Percentiles rank a stretch among this genome's conserved stretches.
Evolutionary conservation across 352 stramenopile genomes (phyloP).

Genomic region (Globisporangium mamillatum): DNA sequence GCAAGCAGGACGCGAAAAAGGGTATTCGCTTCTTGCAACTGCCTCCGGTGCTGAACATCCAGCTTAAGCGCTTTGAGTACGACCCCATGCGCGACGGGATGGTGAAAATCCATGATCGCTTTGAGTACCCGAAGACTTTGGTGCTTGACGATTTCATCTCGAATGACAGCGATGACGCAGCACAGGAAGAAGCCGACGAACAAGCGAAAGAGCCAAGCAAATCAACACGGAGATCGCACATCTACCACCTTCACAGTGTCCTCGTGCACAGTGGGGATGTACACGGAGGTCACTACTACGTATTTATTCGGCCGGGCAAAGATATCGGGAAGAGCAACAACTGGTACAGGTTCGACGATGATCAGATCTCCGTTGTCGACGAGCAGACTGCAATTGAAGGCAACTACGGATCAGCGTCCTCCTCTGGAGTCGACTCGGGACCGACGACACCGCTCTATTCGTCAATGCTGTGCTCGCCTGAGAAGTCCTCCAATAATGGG

Average conservation of each 20-base stretch:
- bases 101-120: constrained; percentile 89
- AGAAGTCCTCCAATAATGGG: constrained; percentile 23
- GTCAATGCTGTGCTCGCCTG: constrained; percentile 47
- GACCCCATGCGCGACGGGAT: constrained; percentile 83
- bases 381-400: constrained; percentile 72
- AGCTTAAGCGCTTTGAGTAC: constrained; percentile 91
- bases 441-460: constrained; percentile 54
- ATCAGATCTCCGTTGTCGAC: constrained; percentile 76
- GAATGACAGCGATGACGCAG: constrained; percentile 6
- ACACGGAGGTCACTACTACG: constrained; percentile 86
- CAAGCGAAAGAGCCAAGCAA: not conserved
- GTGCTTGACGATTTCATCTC: constrained; percentile 69
- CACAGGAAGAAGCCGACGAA: not conserved
- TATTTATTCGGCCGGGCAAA: constrained; percentile 83
- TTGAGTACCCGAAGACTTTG: constrained; percentile 79
- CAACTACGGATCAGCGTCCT: constrained; percentile 59
- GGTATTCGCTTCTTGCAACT: constrained; percentile 82
- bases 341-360: constrained; percentile 87
- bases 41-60: constrained; percentile 90
- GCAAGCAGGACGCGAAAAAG: constrained; percentile 91
- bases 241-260: constrained; percentile 85
- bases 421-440: constrained; percentile 17
- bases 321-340: constrained; percentile 55
- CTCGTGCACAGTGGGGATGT: constrained; percentile 86
- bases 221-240: constrained; percentile 23